Percentiles rank a stretch among this genome's conserved stretches.
These are phyloP conservation scores for Copromyces sp. DNA, from an alignment of 495 filamentous ascomycete species.

Conservation along the genomic window DNA sequence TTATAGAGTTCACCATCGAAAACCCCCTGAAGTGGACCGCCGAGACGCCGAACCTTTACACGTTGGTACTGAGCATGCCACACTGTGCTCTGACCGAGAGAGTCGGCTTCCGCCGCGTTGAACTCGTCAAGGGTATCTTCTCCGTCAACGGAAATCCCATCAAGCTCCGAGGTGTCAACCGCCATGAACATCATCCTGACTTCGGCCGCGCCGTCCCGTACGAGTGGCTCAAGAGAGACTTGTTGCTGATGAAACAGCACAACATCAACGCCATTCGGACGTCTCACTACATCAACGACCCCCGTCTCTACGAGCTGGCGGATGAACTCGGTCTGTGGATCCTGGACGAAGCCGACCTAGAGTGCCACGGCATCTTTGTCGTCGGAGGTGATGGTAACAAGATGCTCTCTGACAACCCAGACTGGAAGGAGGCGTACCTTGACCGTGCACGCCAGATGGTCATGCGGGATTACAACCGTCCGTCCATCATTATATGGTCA, in stretches of 20 bases:
- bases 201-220: slow-evolving; percentile 52
- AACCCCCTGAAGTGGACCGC: slow-evolving; percentile 57
- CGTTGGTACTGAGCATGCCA: slow-evolving; percentile 31
- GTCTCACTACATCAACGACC: slow-evolving; percentile 53
- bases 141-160: slow-evolving; percentile 51
- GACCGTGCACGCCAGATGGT: slow-evolving; percentile 59
- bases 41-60: slow-evolving; percentile 55
- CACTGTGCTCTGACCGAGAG: slow-evolving; percentile 36
- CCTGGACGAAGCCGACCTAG: slow-evolving; percentile 63
- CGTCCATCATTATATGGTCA: slow-evolving; percentile 62
- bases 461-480: slow-evolving; percentile 56
- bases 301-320: slow-evolving; percentile 50
- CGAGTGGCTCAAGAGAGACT: slow-evolving; percentile 44
- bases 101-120: slow-evolving; percentile 51
- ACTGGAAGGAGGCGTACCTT: slow-evolving; percentile 60
- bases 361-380: slow-evolving; percentile 58
- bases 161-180: slow-evolving; percentile 55
- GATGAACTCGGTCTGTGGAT: slow-evolving; percentile 64
- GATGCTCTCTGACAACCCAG: slow-evolving; percentile 53
- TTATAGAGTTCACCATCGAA: slow-evolving; percentile 25
- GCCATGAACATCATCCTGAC: slow-evolving; percentile 55
- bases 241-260: slow-evolving; percentile 55
- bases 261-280: slow-evolving; percentile 62
- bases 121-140: slow-evolving; percentile 47
- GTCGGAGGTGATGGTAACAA: slow-evolving; percentile 37